These are phyloP conservation scores for Crithidia brevicula DNA, from an alignment of 208 protist species.

Conservation along the genomic window DNA sequence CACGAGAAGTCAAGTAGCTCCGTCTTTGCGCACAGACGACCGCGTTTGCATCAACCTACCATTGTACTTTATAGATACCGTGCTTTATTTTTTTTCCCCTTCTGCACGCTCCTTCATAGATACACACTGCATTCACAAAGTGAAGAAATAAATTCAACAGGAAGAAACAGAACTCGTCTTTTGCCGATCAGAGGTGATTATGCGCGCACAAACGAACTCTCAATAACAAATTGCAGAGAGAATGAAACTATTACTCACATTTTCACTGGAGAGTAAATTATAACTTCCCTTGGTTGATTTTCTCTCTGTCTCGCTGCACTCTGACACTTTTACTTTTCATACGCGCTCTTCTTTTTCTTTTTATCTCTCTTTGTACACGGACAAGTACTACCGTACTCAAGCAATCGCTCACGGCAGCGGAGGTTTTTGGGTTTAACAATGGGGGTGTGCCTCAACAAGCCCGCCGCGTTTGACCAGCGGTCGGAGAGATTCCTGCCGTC, in stretches of 20 bases:
- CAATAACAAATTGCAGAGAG: no score
- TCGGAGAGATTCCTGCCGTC: conserved; percentile 28
- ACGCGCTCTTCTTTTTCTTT: not conserved
- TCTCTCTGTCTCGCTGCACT: no score
- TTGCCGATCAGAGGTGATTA: no score
- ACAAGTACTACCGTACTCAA: not conserved
- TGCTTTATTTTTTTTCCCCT: not conserved
- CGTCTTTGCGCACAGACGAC: no score
- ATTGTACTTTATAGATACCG: not conserved
- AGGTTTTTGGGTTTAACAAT: conserved; percentile 19
- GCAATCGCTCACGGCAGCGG: not conserved
- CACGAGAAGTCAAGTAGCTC: not conserved
- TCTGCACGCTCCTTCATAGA: not conserved
- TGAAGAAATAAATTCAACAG: no score
- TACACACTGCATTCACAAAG: not conserved
- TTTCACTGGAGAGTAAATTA: no score
- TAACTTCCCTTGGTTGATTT: no score
- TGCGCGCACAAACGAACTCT: no score
- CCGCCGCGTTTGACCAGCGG: conserved; percentile 8
- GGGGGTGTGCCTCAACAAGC: conserved; percentile 25
- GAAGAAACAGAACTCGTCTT: not conserved
- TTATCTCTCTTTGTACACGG: not conserved
- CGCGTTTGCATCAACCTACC: not conserved
- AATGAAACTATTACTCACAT: no score
- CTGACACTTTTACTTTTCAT: no score